These are phyloP conservation scores for Solanum etuberosum DNA, from an alignment of 257 asterid species.

Conservation along the genomic window DNA sequence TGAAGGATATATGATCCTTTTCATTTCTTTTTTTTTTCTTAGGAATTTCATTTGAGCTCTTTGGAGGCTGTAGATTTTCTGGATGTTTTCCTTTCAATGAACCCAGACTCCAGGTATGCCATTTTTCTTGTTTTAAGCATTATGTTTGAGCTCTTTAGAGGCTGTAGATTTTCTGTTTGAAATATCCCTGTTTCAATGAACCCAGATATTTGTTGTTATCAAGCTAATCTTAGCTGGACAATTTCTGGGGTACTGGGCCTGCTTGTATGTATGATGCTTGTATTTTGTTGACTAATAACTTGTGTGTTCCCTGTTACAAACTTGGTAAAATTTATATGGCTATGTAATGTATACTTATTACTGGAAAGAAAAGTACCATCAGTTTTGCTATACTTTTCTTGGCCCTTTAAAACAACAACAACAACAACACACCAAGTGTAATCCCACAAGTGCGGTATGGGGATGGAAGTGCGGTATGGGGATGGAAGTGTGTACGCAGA, in stretches of 20 bases:
- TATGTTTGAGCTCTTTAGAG: constrained; percentile 54
- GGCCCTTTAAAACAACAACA: not conserved
- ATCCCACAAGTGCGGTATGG: not conserved
- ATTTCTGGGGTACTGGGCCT: not conserved
- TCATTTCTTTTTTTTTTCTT: constrained; percentile 1
- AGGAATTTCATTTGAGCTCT: constrained; percentile 63
- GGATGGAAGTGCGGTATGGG: not conserved
- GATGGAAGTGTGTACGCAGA: not conserved
- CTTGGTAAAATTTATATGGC: not conserved
- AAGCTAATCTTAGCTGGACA: not conserved
- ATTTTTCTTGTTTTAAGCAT: constrained; percentile 32
- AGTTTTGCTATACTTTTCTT: not conserved
- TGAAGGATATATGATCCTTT: constrained; percentile 1
- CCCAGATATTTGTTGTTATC: constrained; percentile 22
- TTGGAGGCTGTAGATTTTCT: constrained; percentile 73
- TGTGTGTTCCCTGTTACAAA: not conserved
- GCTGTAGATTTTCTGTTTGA: constrained; percentile 48
- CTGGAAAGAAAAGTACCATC: not conserved
- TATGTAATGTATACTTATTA: not conserved
- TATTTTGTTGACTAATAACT: not conserved
- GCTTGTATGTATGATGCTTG: not conserved
- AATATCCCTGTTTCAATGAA: constrained; percentile 39
- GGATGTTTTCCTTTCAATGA: constrained; percentile 76
- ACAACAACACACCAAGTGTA: not conserved
- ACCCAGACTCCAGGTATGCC: constrained; percentile 70